Evolutionary conservation across 495 filamentous ascomycete genomes (phyloP), one percentile per base, ranked within the genome.

Genomic region (Pyrenula aspistea): DNA sequence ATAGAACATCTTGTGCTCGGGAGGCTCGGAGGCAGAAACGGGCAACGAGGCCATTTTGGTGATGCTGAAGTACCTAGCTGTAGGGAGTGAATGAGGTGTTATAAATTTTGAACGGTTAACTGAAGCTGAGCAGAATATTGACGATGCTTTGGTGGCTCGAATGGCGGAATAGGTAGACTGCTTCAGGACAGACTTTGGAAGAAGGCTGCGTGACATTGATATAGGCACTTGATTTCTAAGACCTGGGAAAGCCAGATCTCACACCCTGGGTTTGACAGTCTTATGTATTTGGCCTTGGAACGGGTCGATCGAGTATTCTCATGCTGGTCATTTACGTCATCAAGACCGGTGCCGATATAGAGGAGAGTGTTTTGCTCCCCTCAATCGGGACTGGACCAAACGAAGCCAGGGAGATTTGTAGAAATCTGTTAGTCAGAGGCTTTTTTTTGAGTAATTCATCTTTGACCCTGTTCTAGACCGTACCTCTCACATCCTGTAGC

Each of bases 1-100:
- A 65, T 81, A 75, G 49, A 72, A 72, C 81, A 84, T 83, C 60
- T 82, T 68, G 52, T 81, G 73, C 55, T 68, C 68, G 24, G 77
- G 79, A 21, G 70, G 73, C n/a, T 71, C 63, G 42, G 62, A 60
- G 25, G 50, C 8, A 19, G 50, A 19, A 8, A 19, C 20, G 8
- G n/a, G n/a, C 8, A 52, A 52, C 8, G 50, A 52, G 8, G 20
- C 20, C 19, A 4, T 52, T 21, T 10, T 52, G 8, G 50, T 52
- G 8, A 20, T 42, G 31, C 31, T 42, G 15, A 42, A 42, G n/a
- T n/a, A n/a, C n/a, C 31, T 4, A 15, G 4, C 31, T 42, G 31
- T 42, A 42, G 4, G 8, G 31, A 42, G 15, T 42, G 31, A 15
- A n/a, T n/a, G 31, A 42, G 4, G 31, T 8, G 31, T 42, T 42